phyloP scores from a whole-genome alignment of 306 rosid species.

The Spatholobus suberectus region DNA sequence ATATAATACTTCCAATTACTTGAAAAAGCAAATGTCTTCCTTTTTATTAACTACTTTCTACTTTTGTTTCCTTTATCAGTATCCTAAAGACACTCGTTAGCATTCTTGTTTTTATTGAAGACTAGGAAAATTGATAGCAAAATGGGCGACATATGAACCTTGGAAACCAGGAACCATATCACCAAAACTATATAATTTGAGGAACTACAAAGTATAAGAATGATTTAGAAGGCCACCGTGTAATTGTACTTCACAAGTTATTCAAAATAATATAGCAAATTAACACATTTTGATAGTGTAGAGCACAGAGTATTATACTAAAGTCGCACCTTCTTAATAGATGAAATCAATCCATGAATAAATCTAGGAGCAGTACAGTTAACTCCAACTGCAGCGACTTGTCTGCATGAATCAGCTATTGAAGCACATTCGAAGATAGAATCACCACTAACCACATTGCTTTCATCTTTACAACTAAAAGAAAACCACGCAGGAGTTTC shows the following conservation, averaged over 20 bases:
- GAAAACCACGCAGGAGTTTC: constrained; percentile 90
- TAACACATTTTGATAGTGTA: background rate
- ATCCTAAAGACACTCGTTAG: background rate
- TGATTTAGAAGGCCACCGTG: background rate
- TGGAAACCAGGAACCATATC: background rate
- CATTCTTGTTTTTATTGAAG: background rate
- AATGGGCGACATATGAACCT: background rate
- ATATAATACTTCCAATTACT: background rate
- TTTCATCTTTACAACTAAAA: constrained; percentile 78
- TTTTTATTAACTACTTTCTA: background rate
- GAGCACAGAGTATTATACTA: background rate
- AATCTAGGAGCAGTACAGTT: constrained; percentile 91
- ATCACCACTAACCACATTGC: constrained; percentile 75
- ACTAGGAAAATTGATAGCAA: background rate
- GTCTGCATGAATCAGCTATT: constrained; percentile 70
- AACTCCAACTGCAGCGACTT: constrained; percentile 81
- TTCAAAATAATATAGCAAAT: background rate
- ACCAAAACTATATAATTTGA: constrained; percentile 7
- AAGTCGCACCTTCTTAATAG: constrained; percentile 60
- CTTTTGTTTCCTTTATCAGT: background rate
- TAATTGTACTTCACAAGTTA: background rate
- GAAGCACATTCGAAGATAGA: constrained; percentile 77
- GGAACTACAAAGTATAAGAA: background rate
- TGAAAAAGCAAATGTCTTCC: background rate
- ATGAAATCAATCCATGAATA: constrained; percentile 71